These are phyloP conservation scores for Phytomonas francai DNA, from an alignment of 208 protist genomes.

Conservation along the genomic window DNA sequence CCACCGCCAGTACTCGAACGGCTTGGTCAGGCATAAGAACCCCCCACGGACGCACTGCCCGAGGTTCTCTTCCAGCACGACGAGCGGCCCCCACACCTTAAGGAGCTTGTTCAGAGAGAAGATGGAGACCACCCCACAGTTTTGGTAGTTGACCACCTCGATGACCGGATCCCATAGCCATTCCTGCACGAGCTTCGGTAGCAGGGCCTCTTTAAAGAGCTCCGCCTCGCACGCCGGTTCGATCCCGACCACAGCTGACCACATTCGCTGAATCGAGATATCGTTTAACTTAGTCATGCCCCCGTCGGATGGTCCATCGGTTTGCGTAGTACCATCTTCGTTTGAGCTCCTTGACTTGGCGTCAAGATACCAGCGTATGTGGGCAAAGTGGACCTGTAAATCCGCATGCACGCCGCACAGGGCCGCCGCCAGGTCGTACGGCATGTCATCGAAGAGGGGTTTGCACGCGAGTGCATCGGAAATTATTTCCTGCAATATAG, in stretches of 20 bases:
- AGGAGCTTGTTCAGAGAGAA: slow-evolving; percentile 71
- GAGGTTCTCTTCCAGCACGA: slow-evolving; percentile 68
- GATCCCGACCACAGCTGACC: slow-evolving; percentile 37
- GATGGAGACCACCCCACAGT: slow-evolving; percentile 71
- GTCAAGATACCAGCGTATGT: slow-evolving; percentile 63
- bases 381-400: slow-evolving; percentile 40
- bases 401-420: slow-evolving; percentile 36
- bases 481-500: background rate
- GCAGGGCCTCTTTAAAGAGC: slow-evolving; percentile 23
- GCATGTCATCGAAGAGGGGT: slow-evolving; percentile 8
- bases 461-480: background rate
- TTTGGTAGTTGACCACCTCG: slow-evolving; percentile 54
- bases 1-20: slow-evolving; percentile 37
- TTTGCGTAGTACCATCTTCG: background rate
- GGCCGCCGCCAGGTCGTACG: slow-evolving; percentile 13
- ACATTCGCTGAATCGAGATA: background rate
- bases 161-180: slow-evolving; percentile 44
- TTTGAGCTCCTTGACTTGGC: slow-evolving; percentile 24
- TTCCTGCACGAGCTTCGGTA: slow-evolving; percentile 41
- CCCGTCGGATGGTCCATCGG: background rate
- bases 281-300: background rate
- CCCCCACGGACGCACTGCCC: slow-evolving; percentile 42
- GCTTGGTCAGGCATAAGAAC: slow-evolving; percentile 42
- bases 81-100: slow-evolving; percentile 74
- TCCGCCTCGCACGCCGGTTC: slow-evolving; percentile 14